Percentiles rank a stretch among this genome's conserved stretches.
phyloP scores from a whole-genome alignment of 352 stramenopile genomes.

The Globisporangium okanoganense region DNA sequence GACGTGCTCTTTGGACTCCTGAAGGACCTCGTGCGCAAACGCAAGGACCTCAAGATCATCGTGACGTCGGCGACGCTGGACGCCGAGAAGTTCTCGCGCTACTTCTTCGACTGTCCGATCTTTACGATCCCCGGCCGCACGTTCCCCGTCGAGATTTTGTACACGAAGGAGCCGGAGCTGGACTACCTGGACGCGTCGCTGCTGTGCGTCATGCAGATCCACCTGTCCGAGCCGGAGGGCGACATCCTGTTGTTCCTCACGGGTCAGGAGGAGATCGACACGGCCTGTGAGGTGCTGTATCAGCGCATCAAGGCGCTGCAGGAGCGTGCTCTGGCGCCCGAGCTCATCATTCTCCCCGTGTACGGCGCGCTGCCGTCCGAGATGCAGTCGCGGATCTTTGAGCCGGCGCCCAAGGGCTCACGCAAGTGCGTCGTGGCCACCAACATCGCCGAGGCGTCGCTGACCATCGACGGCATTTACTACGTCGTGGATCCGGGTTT shows the following conservation, averaged over 20 bases:
- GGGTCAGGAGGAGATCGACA: constrained; percentile 99
- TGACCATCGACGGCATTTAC: constrained; percentile 99
- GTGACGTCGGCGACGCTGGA: constrained; percentile 95
- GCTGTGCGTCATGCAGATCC: constrained; percentile 99
- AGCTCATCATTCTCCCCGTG: constrained; percentile 98
- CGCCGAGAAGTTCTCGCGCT: constrained; percentile 97
- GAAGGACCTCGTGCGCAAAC: constrained; percentile 82
- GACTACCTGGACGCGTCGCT: constrained; percentile 98
- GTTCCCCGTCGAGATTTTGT: constrained; percentile 98
- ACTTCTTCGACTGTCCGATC: constrained; percentile 98
- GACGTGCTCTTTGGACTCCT: constrained; percentile 98
- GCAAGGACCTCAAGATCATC: constrained; percentile 89
- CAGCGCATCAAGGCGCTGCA: constrained; percentile 97
- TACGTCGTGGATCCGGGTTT: constrained; percentile 95
- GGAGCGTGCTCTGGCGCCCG: constrained; percentile 90
- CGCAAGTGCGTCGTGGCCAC: constrained; percentile 99
- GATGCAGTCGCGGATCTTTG: constrained; percentile 99
- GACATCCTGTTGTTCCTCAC: constrained; percentile 99
- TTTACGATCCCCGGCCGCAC: constrained; percentile 98
- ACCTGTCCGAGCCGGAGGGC: constrained; percentile 96
- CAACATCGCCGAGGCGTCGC: constrained; percentile 99
- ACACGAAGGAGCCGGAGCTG: constrained; percentile 97
- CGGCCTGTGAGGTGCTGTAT: constrained; percentile 97
- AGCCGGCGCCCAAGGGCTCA: constrained; percentile 92
- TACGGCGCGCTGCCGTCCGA: constrained; percentile 98